phyloP scores from a whole-genome alignment of 768 basidiomycete genomes.

The Tulasnella sp. region DNA sequence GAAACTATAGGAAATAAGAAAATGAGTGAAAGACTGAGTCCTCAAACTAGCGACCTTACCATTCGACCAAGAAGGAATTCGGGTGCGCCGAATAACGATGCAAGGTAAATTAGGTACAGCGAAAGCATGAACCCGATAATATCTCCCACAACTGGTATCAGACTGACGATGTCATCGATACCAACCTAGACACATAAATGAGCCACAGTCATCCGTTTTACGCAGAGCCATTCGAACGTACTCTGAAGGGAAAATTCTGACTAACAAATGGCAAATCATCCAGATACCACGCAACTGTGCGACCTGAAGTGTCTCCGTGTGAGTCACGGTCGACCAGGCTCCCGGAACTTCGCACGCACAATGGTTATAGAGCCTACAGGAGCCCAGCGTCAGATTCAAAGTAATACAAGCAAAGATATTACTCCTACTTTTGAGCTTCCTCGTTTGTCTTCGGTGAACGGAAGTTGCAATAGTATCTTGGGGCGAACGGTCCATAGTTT shows the following conservation, averaged over 20 bases:
- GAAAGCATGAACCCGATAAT: conserved; percentile 31
- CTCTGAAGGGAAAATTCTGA: conserved; percentile 34
- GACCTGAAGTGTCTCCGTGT: conserved; percentile 22
- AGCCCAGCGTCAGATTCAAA: background rate
- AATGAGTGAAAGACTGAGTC: background rate
- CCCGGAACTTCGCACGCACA: background rate
- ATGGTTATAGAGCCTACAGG: conserved; percentile 35
- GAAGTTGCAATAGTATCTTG: conserved; percentile 28
- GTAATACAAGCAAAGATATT: background rate
- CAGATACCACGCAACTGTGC: conserved; percentile 37
- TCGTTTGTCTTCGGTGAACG: conserved; percentile 32
- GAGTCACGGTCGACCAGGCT: background rate
- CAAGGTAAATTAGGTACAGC: conserved; percentile 35
- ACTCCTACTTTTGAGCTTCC: conserved; percentile 34
- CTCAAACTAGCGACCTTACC: conserved; percentile 1
- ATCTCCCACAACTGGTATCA: conserved; percentile 36
- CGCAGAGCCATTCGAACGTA: background rate
- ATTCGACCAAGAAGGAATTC: conserved; percentile 32
- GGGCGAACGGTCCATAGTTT: conserved; percentile 34
- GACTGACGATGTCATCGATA: conserved; percentile 34
- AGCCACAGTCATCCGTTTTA: background rate
- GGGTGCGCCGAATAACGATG: conserved; percentile 35
- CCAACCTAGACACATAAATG: conserved; percentile 26
- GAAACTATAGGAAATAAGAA: background rate
- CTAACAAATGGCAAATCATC: conserved; percentile 35